Base-by-base conservation (phyloP, 345 rosid species). In the Crucihimalaya himalaica region DNA sequence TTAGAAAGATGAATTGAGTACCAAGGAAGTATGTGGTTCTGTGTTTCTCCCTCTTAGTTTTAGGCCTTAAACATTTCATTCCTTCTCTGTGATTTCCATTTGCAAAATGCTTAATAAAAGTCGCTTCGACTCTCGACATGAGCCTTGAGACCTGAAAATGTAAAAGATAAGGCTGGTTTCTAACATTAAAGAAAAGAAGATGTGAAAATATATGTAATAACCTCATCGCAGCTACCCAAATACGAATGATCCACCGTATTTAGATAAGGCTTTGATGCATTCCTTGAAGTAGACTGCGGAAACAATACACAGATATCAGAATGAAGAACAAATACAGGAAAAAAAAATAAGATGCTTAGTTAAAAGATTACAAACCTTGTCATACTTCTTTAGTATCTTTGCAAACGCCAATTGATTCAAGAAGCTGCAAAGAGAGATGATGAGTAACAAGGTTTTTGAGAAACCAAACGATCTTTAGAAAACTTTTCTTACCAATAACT, bases 181-280 rank as follows among this genome's bases (percentile, higher is more conserved):
- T 20, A 50, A 64, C 53, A 39, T 16, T 3, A 3, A 46, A 19
- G 18, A 6, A 16, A 28, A 29, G 16, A 18, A 6, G 40, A 16
- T 31, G 69, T 46, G 43, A 19, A 40, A 20, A 16, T 18, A 13
- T 19, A 29, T 16, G 28, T 6, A 4, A 14, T 40, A 46, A 88
- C 93, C 97, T 90, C 91, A 58, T 88, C 88, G 35, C 78, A 85
- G 80, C 85, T 82, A 21, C 92, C 88, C n/a, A 88, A 73, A 78
- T 73, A 84, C 20, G 97, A 88, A 47, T 79, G 77, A 54, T 90
- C 92, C 76, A 90, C 87, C 8, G 73, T 76, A 61, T 86, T 65
- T 79, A 89, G 83, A 76, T 86, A 88, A 29, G 82, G 72, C 75
- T 81, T 85, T 23, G 86, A 62, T 77, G 80, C 84, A 46, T 82